A percentile compares a stretch with the other conserved stretches of the same genome.
Conservation (phyloP, 257 asterid species). For the Solanum boliviense region DNA sequence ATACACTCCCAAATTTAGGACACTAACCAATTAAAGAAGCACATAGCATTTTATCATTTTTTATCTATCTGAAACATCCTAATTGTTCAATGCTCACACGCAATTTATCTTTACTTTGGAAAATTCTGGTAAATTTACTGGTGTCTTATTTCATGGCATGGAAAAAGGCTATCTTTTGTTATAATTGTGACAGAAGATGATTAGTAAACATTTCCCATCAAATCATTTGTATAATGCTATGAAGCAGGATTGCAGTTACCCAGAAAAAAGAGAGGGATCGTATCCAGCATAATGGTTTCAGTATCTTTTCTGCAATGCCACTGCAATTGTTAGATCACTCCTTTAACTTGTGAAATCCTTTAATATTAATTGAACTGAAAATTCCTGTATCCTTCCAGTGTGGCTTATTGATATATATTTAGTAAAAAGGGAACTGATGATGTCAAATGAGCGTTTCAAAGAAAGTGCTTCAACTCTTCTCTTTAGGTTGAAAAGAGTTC, state of each 20-base stretch:
- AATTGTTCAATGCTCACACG: not conserved
- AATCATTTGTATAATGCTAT: not conserved
- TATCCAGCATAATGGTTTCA: not conserved
- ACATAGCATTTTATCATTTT: not conserved
- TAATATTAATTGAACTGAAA: not conserved
- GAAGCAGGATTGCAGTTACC: not conserved
- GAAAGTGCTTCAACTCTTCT: not conserved
- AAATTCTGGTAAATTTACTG: not conserved
- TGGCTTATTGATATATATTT: not conserved
- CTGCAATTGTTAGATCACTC: not conserved
- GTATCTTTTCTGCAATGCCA: not conserved
- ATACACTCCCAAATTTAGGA: not conserved
- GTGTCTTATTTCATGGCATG: not conserved
- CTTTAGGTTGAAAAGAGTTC: not conserved
- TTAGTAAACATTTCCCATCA: not conserved
- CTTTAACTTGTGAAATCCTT: not conserved
- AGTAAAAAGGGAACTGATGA: not conserved
- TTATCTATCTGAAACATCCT: not conserved
- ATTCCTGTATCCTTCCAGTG: not conserved
- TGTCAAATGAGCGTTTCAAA: not conserved
- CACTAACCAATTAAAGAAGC: not conserved
- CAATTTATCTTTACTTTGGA: not conserved
- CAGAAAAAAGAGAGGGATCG: not conserved
- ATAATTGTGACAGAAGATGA: not conserved
- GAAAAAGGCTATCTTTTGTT: not conserved